These are phyloP conservation scores for Cryomyces antarcticus DNA, from an alignment of 495 filamentous ascomycete species.

Conservation along the genomic window DNA sequence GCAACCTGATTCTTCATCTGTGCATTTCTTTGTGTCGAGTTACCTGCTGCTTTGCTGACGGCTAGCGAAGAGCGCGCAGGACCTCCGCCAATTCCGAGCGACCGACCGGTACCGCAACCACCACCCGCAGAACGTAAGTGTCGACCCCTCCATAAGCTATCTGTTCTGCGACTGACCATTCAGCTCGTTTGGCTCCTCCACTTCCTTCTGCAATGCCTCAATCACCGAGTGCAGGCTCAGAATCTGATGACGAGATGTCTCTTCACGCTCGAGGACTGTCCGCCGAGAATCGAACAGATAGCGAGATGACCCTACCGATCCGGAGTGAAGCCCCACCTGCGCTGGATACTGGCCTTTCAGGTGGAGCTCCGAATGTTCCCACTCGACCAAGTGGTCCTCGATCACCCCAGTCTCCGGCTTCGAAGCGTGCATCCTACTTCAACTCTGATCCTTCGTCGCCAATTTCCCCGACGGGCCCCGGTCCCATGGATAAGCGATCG, in stretches of 20 bases:
- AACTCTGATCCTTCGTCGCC: slow-evolving; percentile 22
- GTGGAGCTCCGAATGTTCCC: slow-evolving; percentile 18
- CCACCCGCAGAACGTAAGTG: neutral
- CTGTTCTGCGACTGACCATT: neutral
- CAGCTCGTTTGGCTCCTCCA: slow-evolving; percentile 26
- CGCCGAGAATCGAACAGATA: slow-evolving; percentile 22
- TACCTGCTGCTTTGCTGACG: neutral
- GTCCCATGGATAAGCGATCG: slow-evolving; percentile 25
- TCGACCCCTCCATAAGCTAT: too few relatives aligned
- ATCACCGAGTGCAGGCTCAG: slow-evolving; percentile 61
- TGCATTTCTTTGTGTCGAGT: slow-evolving; percentile 11
- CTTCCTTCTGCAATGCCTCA: slow-evolving; percentile 40
- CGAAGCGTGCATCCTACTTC: slow-evolving; percentile 14
- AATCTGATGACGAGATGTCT: slow-evolving; percentile 90
- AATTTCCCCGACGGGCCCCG: slow-evolving; percentile 18
- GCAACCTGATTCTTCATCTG: slow-evolving; percentile 9
- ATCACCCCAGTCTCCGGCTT: slow-evolving; percentile 12
- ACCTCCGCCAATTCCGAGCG: slow-evolving; percentile 39
- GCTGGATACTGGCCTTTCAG: slow-evolving; percentile 12
- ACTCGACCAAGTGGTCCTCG: slow-evolving; percentile 5
- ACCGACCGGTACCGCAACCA: slow-evolving; percentile 32
- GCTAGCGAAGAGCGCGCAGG: slow-evolving; percentile 8
- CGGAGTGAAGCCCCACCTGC: slow-evolving; percentile 21
- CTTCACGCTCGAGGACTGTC: slow-evolving; percentile 31
- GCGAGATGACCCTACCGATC: slow-evolving; percentile 22